Evolutionary conservation across 2,329 filamentous ascomycete genomes (phyloP), one percentile per base, ranked within the genome.

Genomic region (Neurospora crassa): DNA sequence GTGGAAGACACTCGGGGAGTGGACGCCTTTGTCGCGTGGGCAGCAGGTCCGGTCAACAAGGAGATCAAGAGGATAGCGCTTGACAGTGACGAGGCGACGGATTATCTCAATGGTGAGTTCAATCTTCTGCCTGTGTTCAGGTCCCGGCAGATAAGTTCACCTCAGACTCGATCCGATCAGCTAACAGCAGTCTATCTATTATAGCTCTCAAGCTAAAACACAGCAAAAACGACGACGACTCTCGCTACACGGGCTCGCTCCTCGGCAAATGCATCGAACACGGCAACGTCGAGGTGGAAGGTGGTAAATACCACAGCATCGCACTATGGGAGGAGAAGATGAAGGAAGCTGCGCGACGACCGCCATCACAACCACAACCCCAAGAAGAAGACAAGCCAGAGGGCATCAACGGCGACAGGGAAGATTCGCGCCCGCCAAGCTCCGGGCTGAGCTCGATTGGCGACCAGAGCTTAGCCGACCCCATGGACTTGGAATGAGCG

Each of bases 191-290:
- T 8, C 24, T 29, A 5, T 11, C 29, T 18, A 3, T 16, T 18
- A 8, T 18, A 92, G 91, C 90, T 5, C 83, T 98, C 59, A 97
- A 97, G 81, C 96, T 94, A 82, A 97, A 96, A 78, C 92, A 97
- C 80, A 94, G 91, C 82, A 96, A 96, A 76, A 92, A 91, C 0
- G 92, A 92, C 73, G 93, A 96, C 77, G 94, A 97, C 78, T 90
- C 91, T 11, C 91, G 95, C 77, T 97, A 93, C 79, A 89, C 91
- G 75, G 93, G 93, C 40, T 97, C 95, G 0, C 87, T 96, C 0
- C 84, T 98, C 12, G 95, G 95, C 4, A 90, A 90, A 74, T 84
- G 86, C 67, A 87, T 86, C 68, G 93, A 97, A 75, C 87, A 90
- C 71, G 89, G 88, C 77, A 87, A 91, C 8, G 83, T 97, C 40